Conservation (phyloP, 495 filamentous ascomycete genomes). For the Cercophora sp. region DNA sequence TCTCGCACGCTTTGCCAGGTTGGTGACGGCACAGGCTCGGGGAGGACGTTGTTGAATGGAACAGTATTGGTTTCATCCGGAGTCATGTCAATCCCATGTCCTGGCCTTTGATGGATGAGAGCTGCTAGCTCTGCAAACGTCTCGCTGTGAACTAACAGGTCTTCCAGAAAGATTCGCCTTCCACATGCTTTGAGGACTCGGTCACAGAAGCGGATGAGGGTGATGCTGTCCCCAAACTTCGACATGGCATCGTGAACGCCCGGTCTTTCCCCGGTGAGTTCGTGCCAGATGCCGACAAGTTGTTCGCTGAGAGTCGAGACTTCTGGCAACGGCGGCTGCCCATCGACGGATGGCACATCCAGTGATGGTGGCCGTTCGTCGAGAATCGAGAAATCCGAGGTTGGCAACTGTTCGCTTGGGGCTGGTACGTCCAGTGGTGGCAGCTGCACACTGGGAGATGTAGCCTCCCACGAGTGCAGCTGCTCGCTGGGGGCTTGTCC, state of each 20-base stretch:
- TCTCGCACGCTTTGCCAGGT: too few relatives aligned
- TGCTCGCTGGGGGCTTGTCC: too few relatives aligned
- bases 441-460: too few relatives aligned
- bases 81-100: too few relatives aligned
- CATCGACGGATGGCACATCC: background rate
- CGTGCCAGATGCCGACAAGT: slow-evolving; percentile 14
- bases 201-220: slow-evolving; percentile 21
- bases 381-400: background rate
- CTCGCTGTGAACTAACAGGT: slow-evolving; percentile 8
- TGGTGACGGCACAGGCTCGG: too few relatives aligned
- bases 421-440: too few relatives aligned
- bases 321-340: background rate
- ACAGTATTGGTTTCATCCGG: too few relatives aligned
- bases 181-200: slow-evolving; percentile 9
- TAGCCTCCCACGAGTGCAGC: too few relatives aligned
- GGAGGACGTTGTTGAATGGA: too few relatives aligned
- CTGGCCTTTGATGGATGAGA: slow-evolving; percentile 10
- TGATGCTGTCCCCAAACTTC: slow-evolving; percentile 21
- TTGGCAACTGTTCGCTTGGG: too few relatives aligned
- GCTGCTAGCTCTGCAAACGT: slow-evolving; percentile 14
- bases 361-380: background rate
- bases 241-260: slow-evolving; percentile 6
- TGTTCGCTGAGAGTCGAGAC: slow-evolving; percentile 2
- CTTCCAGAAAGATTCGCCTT: slow-evolving; percentile 15
- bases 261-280: slow-evolving; percentile 14